These are phyloP conservation scores for Fusarium brachygibbosum DNA, from an alignment of 2,329 filamentous ascomycete species.

Conservation along the genomic window DNA sequence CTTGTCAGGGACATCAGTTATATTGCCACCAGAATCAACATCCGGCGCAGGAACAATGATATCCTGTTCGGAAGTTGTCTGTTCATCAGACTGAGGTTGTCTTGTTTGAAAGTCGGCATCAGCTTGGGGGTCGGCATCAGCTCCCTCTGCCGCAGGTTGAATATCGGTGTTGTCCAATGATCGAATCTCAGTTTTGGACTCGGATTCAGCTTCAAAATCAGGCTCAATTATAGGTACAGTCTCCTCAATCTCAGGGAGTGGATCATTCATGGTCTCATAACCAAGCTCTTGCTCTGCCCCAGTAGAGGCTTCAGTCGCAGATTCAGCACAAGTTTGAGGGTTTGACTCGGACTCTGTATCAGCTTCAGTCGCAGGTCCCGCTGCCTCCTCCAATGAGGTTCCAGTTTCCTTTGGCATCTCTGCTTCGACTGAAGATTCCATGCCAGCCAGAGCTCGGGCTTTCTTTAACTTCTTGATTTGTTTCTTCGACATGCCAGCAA, in stretches of 20 bases:
- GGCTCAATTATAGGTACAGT: conserved; percentile 48
- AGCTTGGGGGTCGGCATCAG: conserved; percentile 33
- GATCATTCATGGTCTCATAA: conserved; percentile 42
- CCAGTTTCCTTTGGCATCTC: conserved; percentile 37
- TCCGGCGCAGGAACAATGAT: conserved; percentile 36
- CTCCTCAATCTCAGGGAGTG: conserved; percentile 39
- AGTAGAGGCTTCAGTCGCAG: conserved; percentile 21
- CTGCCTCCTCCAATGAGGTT: conserved; percentile 26
- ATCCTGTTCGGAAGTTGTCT: conserved; percentile 40
- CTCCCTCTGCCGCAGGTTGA: conserved; percentile 32
- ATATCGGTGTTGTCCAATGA: conserved; percentile 32
- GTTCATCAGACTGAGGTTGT: conserved; percentile 32
- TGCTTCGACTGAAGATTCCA: conserved; percentile 32
- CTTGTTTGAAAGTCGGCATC: conserved; percentile 27
- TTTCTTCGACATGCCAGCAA: conserved; percentile 48
- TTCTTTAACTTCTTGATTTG: conserved; percentile 47
- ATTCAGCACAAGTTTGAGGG: conserved; percentile 23
- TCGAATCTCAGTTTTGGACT: conserved; percentile 47
- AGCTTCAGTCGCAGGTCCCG: conserved; percentile 35
- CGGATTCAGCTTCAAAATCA: conserved; percentile 50
- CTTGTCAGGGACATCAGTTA: conserved; percentile 12
- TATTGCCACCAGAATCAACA: conserved; percentile 36
- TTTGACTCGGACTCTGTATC: conserved; percentile 40
- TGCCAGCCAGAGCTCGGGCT: conserved; percentile 42
- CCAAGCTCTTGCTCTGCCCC: conserved; percentile 35